A percentile compares a stretch with the other conserved stretches of the same genome.
Conservation (phyloP, 2,329 filamentous ascomycete genomes). For the Calonectria hongkongensis region DNA sequence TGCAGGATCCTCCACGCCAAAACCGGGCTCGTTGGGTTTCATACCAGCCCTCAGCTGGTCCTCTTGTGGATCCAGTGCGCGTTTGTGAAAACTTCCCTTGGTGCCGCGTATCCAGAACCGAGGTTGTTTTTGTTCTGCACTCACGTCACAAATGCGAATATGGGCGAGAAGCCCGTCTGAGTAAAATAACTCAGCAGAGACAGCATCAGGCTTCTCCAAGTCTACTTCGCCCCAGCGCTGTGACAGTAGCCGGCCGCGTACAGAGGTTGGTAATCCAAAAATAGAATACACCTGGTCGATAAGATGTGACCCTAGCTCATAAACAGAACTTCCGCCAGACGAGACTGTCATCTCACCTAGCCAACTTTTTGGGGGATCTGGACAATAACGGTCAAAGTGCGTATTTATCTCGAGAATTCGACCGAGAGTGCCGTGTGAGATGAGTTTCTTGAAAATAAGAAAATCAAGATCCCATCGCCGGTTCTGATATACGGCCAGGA, state of each 20-base stretch:
- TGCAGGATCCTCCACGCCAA: constrained; percentile 78
- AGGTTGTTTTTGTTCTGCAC: constrained; percentile 80
- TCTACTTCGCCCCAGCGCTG: constrained; percentile 72
- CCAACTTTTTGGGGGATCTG: constrained; percentile 77
- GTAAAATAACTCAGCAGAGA: constrained; percentile 81
- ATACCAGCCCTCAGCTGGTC: constrained; percentile 80
- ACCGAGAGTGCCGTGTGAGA: constrained; percentile 77
- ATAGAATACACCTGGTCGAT: constrained; percentile 84
- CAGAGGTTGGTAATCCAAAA: constrained; percentile 80
- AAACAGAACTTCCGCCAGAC: constrained; percentile 80
- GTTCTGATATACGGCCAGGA: constrained; percentile 84
- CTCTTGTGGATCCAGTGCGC: constrained; percentile 83
- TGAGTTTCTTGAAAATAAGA: constrained; percentile 78
- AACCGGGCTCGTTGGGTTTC: constrained; percentile 76
- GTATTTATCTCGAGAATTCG: constrained; percentile 85
- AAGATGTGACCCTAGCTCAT: constrained; percentile 85
- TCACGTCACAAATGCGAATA: constrained; percentile 81
- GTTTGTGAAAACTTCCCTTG: constrained; percentile 85
- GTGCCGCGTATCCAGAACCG: constrained; percentile 86
- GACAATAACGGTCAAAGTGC: constrained; percentile 86
- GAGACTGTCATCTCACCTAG: constrained; percentile 76
- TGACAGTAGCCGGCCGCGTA: constrained; percentile 80
- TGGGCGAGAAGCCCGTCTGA: constrained; percentile 77
- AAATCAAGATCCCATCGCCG: constrained; percentile 88
- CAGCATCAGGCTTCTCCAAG: constrained; percentile 73